phyloP scores from a whole-genome alignment of 176 grass and related monocot genomes.

The Oryza meyeriana region DNA sequence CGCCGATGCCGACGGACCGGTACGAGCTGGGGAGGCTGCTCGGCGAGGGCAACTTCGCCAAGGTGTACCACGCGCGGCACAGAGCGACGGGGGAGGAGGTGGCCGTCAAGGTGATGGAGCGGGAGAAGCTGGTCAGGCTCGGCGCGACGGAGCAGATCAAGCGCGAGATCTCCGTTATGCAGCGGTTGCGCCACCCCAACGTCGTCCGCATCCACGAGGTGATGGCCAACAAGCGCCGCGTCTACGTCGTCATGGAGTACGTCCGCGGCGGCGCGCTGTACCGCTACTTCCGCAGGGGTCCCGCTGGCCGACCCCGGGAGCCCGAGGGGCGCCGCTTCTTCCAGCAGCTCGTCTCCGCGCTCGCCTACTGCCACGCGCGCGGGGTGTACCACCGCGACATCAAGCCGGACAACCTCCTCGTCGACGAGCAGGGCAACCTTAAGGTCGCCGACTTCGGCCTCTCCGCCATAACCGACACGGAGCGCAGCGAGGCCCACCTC shows the following conservation, averaged over 20 bases:
- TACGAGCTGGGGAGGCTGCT: slow-evolving; percentile 51
- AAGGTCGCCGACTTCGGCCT: slow-evolving; percentile 75
- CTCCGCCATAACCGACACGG: slow-evolving; percentile 47
- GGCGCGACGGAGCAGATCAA: slow-evolving; percentile 42
- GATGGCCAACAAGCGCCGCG: slow-evolving; percentile 54
- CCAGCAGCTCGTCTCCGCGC: slow-evolving; percentile 55
- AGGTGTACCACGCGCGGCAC: slow-evolving; percentile 45
- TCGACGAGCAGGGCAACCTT: slow-evolving; percentile 58
- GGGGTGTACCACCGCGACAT: slow-evolving; percentile 78
- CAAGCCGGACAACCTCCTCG: slow-evolving; percentile 71
- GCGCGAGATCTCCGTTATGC: slow-evolving; percentile 56
- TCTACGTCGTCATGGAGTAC: slow-evolving; percentile 78
- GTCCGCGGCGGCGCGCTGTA: slow-evolving; percentile 55
- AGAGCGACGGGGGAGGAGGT: slow-evolving; percentile 37
- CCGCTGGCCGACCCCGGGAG: slow-evolving; percentile 45
- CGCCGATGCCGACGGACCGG: slow-evolving; percentile 24
- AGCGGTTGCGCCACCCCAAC: slow-evolving; percentile 54
- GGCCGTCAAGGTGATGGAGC: slow-evolving; percentile 61
- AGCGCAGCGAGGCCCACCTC: slow-evolving; percentile 39
- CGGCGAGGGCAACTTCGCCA: slow-evolving; percentile 68
- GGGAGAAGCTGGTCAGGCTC: slow-evolving; percentile 46
- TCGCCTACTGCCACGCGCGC: slow-evolving; percentile 58
- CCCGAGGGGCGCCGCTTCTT: slow-evolving; percentile 45
- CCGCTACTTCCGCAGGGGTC: slow-evolving; percentile 19
- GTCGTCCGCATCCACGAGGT: slow-evolving; percentile 58